phyloP scores from a whole-genome alignment of 2,329 filamentous ascomycete species.

The Tricladium varicosporioides region DNA sequence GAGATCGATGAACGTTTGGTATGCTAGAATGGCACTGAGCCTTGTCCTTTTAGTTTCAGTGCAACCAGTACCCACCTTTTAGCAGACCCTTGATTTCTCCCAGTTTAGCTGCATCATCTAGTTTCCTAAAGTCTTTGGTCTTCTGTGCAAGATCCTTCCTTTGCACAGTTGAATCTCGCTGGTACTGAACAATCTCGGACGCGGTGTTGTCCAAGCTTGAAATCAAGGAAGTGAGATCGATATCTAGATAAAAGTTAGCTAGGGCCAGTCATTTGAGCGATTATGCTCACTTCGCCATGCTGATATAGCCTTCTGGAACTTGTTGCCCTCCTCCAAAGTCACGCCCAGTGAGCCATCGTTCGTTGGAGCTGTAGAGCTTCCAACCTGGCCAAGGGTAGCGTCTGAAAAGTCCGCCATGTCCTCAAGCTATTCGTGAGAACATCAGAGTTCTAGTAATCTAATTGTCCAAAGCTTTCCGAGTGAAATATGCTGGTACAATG shows the following conservation, averaged over 20 bases:
- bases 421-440: slow-evolving; percentile 14
- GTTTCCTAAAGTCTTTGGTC: slow-evolving; percentile 95
- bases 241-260: slow-evolving; percentile 52
- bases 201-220: slow-evolving; percentile 87
- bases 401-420: slow-evolving; percentile 31
- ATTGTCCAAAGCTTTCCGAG: not conserved
- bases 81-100: slow-evolving; percentile 84
- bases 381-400: slow-evolving; percentile 22
- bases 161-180: slow-evolving; percentile 92
- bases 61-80: slow-evolving; percentile 58
- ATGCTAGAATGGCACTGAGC: slow-evolving; percentile 54
- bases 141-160: slow-evolving; percentile 98
- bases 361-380: slow-evolving; percentile 7
- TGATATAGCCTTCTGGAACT: slow-evolving; percentile 94
- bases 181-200: slow-evolving; percentile 91
- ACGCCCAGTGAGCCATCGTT: slow-evolving; percentile 16
- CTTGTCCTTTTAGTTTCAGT: not conserved
- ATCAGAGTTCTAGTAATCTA: slow-evolving; percentile 10
- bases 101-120: slow-evolving; percentile 85
- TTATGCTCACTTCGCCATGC: slow-evolving; percentile 80
- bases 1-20: slow-evolving; percentile 96
- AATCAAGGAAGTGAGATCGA: slow-evolving; percentile 82
- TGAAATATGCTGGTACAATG: too few relatives aligned
- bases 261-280: slow-evolving; percentile 1
- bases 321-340: slow-evolving; percentile 66